phyloP scores from a whole-genome alignment of 306 rosid genomes.

The Cucurbita maxima region DNA sequence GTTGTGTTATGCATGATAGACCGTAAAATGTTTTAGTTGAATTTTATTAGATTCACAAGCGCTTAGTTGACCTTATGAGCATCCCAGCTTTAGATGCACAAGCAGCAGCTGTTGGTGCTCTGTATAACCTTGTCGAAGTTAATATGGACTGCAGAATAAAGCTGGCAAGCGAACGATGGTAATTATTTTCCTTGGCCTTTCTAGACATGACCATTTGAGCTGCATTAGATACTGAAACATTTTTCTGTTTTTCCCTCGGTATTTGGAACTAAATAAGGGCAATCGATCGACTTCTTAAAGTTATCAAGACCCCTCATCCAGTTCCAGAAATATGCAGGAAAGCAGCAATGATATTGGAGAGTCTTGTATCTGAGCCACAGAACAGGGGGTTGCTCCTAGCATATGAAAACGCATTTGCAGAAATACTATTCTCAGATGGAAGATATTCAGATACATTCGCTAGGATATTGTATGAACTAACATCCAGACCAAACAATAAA shows the following conservation, averaged over 20 bases:
- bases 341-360: slow-evolving; percentile 87
- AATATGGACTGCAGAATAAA: slow-evolving; percentile 94
- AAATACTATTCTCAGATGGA: slow-evolving; percentile 63
- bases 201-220: not conserved
- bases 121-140: slow-evolving; percentile 94
- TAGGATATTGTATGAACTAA: slow-evolving; percentile 79
- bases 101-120: slow-evolving; percentile 94
- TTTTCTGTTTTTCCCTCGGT: not conserved
- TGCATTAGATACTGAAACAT: not conserved
- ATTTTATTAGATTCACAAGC: slow-evolving; percentile 68
- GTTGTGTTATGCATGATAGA: not conserved
- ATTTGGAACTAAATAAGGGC: slow-evolving; percentile 45
- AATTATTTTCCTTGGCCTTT: not conserved
- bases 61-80: slow-evolving; percentile 78
- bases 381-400: slow-evolving; percentile 61
- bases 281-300: slow-evolving; percentile 73
- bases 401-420: slow-evolving; percentile 89
- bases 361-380: slow-evolving; percentile 93
- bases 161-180: slow-evolving; percentile 97
- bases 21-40: slow-evolving; percentile 5
- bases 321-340: slow-evolving; percentile 90
- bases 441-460: slow-evolving; percentile 80
- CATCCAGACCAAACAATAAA: slow-evolving; percentile 75
- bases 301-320: slow-evolving; percentile 75
- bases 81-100: slow-evolving; percentile 77